A percentile compares a stretch with the other conserved stretches of the same genome.
These are phyloP conservation scores for Anthoceros angustus DNA, from an alignment of 225 moss, liverwort and hornwort genomes.

Conservation along the genomic window DNA sequence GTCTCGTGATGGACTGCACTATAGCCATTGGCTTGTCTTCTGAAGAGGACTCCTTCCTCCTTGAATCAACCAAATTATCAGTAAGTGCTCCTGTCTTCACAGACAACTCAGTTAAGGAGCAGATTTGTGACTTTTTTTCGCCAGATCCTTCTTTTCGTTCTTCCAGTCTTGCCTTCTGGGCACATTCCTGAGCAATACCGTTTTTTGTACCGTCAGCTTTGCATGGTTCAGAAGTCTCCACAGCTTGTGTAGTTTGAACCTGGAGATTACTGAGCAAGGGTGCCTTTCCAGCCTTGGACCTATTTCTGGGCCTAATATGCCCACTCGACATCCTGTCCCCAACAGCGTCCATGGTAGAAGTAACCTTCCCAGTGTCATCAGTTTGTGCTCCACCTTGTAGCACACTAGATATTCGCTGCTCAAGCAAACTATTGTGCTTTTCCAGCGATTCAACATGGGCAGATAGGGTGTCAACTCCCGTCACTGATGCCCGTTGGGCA, in stretches of 20 bases:
- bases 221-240: background rate
- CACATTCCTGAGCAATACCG: background rate
- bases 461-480: background rate
- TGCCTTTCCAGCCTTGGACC: background rate
- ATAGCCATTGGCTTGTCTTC: background rate
- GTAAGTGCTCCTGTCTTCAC: background rate
- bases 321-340: conserved; percentile 2
- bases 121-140: background rate
- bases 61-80: background rate
- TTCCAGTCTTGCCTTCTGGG: background rate
- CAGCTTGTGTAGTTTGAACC: background rate
- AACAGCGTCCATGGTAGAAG: background rate
- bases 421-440: background rate
- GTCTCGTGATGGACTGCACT: background rate
- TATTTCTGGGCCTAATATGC: background rate
- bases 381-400: background rate
- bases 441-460: background rate
- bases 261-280: background rate
- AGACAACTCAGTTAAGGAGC: background rate
- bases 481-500: background rate
- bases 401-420: background rate
- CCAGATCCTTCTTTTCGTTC: background rate
- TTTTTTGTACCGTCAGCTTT: background rate
- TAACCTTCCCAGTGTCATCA: background rate
- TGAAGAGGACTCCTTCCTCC: background rate